phyloP scores from a whole-genome alignment of 148 eudicot genomes.

The Rhododendron williamsianum region DNA sequence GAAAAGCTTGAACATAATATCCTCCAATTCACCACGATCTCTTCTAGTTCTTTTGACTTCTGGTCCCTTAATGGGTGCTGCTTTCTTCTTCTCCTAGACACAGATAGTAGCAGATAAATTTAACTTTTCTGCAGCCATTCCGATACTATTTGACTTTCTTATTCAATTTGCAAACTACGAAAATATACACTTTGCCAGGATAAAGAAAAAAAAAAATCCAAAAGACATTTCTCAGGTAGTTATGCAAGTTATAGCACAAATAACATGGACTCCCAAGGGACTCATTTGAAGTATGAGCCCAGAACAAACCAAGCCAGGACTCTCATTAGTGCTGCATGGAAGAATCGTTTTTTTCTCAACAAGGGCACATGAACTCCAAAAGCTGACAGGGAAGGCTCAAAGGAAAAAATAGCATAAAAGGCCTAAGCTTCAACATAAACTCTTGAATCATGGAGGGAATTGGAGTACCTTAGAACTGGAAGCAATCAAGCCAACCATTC shows the following conservation, averaged over 20 bases:
- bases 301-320: conserved; percentile 3
- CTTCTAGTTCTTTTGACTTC: conserved; percentile 97
- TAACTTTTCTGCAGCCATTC: neutral
- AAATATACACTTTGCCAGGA: neutral
- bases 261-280: neutral
- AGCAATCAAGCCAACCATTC: conserved; percentile 72
- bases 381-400: neutral
- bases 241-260: neutral
- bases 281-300: neutral
- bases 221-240: neutral
- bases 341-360: neutral
- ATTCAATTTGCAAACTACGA: neutral
- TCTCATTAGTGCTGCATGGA: neutral
- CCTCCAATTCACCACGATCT: conserved; percentile 93
- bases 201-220: neutral
- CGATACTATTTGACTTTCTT: neutral
- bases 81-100: conserved; percentile 75
- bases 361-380: conserved; percentile 10
- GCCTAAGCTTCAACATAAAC: neutral
- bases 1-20: conserved; percentile 92
- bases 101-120: neutral
- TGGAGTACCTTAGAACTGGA: conserved; percentile 58
- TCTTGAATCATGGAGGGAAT: neutral
- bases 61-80: conserved; percentile 70
- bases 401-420: neutral